These are phyloP conservation scores for Pichia sp. DNA, from an alignment of 1,139 yeast genomes.

Conservation along the genomic window DNA sequence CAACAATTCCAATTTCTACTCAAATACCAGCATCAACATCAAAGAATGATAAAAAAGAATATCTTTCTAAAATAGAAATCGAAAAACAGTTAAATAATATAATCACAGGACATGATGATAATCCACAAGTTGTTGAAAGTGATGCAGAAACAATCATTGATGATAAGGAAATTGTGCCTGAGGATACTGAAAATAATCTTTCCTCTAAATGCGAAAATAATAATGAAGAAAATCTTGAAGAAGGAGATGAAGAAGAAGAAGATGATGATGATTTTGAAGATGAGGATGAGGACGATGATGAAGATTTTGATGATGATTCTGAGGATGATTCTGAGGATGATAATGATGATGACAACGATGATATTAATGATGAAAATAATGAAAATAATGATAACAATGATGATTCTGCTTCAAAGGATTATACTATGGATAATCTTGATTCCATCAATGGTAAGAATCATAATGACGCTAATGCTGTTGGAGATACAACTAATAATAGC, in stretches of 20 bases:
- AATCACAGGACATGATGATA: conserved; percentile 1
- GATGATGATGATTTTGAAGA: conserved; percentile 1
- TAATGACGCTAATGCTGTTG: conserved; percentile 1
- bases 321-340: conserved; percentile 3
- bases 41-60: too few relatives aligned
- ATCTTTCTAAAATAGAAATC: background rate
- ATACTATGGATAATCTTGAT: too few relatives aligned
- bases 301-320: background rate
- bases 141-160: conserved; percentile 25
- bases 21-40: background rate
- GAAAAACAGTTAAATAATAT: conserved; percentile 10
- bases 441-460: background rate
- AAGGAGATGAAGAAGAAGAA: background rate
- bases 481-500: background rate
- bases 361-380: conserved; percentile 2
- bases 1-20: background rate
- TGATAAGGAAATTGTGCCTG: background rate
- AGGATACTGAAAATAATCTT: background rate
- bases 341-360: conserved; percentile 4
- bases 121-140: conserved; percentile 14
- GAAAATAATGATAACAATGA: conserved; percentile 4
- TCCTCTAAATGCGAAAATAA: background rate
- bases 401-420: background rate
- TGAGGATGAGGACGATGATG: conserved; percentile 6
- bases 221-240: background rate